Percentiles rank a stretch among this genome's conserved stretches.
Conservation (phyloP, 352 stramenopile species). For the Phytophthora nicotianae region DNA sequence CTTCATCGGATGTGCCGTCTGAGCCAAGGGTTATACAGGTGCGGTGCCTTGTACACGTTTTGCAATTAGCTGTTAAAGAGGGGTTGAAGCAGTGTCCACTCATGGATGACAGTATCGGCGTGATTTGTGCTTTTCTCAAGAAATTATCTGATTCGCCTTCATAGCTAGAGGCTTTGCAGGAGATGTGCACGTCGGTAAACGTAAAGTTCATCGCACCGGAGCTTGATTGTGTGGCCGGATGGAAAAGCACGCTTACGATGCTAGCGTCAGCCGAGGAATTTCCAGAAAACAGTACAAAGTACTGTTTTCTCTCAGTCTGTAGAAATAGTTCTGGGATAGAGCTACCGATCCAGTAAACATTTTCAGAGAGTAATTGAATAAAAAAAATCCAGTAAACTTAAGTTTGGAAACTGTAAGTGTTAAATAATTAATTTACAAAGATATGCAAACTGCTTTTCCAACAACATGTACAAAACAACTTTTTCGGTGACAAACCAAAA, state of each 20-base stretch:
- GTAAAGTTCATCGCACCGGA: conserved; percentile 3
- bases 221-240: not conserved
- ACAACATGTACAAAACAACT: no score
- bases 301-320: no score
- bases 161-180: conserved; percentile 2
- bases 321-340: no score
- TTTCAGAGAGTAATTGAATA: no score
- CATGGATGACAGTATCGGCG: not conserved
- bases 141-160: conserved; percentile 11
- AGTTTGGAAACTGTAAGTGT: no score
- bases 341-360: no score
- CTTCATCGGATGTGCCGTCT: not conserved
- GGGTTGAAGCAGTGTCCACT: not conserved
- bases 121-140: conserved; percentile 3
- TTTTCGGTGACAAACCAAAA: no score
- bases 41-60: not conserved
- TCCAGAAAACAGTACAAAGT: no score
- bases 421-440: no score
- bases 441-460: no score
- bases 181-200: not conserved
- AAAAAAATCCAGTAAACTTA: no score
- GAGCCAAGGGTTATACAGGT: not conserved
- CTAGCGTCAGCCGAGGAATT: not conserved
- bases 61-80: not conserved
- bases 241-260: conserved; percentile 1